A percentile compares a stretch with the other conserved stretches of the same genome.
Evolutionary conservation across 2,329 filamentous ascomycete genomes (phyloP).

Genomic region (Torrubiellomyces zombiae): DNA sequence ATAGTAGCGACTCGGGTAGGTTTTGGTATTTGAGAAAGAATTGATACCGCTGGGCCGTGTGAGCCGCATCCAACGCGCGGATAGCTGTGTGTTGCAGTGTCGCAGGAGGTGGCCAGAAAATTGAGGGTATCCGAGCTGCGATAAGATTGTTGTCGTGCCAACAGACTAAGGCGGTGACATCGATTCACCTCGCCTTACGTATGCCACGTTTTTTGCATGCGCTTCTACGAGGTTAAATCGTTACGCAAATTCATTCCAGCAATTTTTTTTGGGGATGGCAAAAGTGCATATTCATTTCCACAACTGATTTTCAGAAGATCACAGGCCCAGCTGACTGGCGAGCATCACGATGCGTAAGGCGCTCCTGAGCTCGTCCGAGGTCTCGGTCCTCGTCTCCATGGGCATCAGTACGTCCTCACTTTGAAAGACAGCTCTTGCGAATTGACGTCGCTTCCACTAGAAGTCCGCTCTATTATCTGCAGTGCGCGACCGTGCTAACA

Average conservation of each 20-base stretch:
- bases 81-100: conserved; percentile 6
- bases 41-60: too few species aligned
- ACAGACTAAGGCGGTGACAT: conserved; percentile 10
- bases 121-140: conserved; percentile 5
- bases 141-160: conserved; percentile 30
- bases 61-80: too few species aligned
- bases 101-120: too few species aligned
- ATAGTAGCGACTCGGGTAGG: conserved; percentile 9
- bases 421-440: too few species aligned
- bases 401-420: conserved; percentile 38
- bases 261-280: too few species aligned
- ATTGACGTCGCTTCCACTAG: not conserved
- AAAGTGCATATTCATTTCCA: not conserved
- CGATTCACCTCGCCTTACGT: too few species aligned
- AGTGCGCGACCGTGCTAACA: conserved; percentile 5
- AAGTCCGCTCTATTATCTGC: conserved; percentile 2
- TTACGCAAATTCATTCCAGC: too few species aligned
- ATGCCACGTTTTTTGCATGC: too few species aligned
- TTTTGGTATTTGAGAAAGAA: conserved; percentile 5
- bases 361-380: conserved; percentile 53
- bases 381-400: conserved; percentile 49
- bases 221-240: too few species aligned
- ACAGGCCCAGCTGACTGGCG: too few species aligned
- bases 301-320: too few species aligned
- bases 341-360: conserved; percentile 20